phyloP scores from a whole-genome alignment of 1,139 yeast species.

The Nadsonia starkeyi-henricii region DNA sequence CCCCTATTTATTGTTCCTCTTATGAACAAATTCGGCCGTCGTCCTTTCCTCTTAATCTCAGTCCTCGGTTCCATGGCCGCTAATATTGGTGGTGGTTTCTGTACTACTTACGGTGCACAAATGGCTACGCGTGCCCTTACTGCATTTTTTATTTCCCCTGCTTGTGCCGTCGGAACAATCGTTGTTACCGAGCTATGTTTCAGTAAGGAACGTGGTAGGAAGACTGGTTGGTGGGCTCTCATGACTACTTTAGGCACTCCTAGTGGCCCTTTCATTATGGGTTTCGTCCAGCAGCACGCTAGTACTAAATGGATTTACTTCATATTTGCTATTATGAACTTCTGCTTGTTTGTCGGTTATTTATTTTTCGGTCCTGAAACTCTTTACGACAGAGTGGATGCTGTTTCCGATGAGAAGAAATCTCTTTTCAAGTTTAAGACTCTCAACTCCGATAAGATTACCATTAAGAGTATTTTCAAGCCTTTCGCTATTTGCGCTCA shows the following conservation, averaged over 20 bases:
- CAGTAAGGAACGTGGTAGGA: constrained; percentile 11
- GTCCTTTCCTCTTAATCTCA: constrained; percentile 10
- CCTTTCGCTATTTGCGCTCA: constrained; percentile 4
- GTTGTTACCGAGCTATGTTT: constrained; percentile 12
- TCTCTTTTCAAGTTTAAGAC: not conserved
- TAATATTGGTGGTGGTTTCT: constrained; percentile 13
- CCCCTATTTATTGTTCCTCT: constrained; percentile 12
- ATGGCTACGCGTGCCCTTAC: constrained; percentile 11
- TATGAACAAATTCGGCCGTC: constrained; percentile 11
- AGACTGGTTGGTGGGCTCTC: constrained; percentile 14
- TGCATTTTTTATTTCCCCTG: constrained; percentile 11
- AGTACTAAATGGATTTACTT: constrained; percentile 10
- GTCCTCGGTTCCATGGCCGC: constrained; percentile 6
- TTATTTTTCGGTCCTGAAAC: constrained; percentile 11
- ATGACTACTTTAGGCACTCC: constrained; percentile 13
- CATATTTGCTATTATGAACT: constrained; percentile 9
- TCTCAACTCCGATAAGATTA: not conserved
- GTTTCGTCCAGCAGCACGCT: constrained; percentile 12
- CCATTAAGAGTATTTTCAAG: constrained; percentile 5
- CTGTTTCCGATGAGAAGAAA: not conserved
- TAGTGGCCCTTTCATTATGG: constrained; percentile 13
- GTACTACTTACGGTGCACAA: constrained; percentile 11
- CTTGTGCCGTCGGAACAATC: constrained; percentile 10
- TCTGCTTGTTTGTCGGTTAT: constrained; percentile 5
- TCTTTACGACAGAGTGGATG: constrained; percentile 8